Evolutionary conservation across 2,329 filamentous ascomycete species (phyloP).

Genomic region (Trichoderma asperellum): DNA sequence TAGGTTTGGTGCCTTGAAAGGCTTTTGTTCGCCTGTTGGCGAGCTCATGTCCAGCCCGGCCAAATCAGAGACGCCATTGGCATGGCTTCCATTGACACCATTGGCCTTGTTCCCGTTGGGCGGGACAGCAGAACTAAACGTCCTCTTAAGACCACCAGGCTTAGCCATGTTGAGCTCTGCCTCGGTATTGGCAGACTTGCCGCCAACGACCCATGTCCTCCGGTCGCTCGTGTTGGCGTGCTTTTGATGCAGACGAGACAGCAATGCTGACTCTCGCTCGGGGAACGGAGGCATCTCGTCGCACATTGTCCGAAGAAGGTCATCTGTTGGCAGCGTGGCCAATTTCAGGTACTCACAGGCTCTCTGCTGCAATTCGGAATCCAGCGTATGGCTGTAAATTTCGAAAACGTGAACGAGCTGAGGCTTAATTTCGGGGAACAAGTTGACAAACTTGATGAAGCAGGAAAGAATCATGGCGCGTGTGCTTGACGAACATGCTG

Average conservation of each 20-base stretch:
- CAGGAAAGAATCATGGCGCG: slow-evolving; percentile 92
- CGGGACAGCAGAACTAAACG: slow-evolving; percentile 69
- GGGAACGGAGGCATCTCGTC: slow-evolving; percentile 99
- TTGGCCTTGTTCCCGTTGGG: slow-evolving; percentile 53
- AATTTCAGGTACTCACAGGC: slow-evolving; percentile 93
- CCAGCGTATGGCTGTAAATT: slow-evolving; percentile 89
- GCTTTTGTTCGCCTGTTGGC: slow-evolving; percentile 59
- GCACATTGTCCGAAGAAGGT: slow-evolving; percentile 88
- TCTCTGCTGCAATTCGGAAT: slow-evolving; percentile 93
- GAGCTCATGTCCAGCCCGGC: slow-evolving; percentile 80
- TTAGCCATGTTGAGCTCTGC: slow-evolving; percentile 80
- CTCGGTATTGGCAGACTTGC: slow-evolving; percentile 89
- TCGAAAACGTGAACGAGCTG: slow-evolving; percentile 90
- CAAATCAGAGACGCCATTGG: slow-evolving; percentile 66
- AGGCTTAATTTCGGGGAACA: slow-evolving; percentile 98
- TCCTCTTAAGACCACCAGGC: slow-evolving; percentile 80
- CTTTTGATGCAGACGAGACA: slow-evolving; percentile 93
- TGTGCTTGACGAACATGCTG: slow-evolving; percentile 84
- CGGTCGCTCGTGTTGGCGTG: slow-evolving; percentile 92
- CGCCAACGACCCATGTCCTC: slow-evolving; percentile 96
- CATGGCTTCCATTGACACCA: slow-evolving; percentile 52
- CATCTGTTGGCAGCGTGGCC: slow-evolving; percentile 83
- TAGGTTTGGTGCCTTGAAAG: slow-evolving; percentile 74
- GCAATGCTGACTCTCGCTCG: slow-evolving; percentile 85
- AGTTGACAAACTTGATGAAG: slow-evolving; percentile 96